These are phyloP conservation scores for Yarrowia yakushimensis DNA, from an alignment of 805 yeast species.

Conservation along the genomic window DNA sequence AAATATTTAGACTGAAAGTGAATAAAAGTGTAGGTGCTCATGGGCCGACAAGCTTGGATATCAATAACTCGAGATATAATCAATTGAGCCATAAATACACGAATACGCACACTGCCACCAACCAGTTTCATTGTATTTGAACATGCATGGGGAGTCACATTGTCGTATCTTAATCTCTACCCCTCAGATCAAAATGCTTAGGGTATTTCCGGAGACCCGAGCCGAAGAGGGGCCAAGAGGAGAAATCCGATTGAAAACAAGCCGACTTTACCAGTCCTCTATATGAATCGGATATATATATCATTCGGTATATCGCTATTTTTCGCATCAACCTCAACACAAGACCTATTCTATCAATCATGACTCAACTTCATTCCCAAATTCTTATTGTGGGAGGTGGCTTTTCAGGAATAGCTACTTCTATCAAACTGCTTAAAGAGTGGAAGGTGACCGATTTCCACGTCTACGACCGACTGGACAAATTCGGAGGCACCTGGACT, in stretches of 20 bases:
- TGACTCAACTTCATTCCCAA: conserved; percentile 1
- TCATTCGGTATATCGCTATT: neutral
- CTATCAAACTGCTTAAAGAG: conserved; percentile 16
- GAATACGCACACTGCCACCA: neutral
- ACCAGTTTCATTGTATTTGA: neutral
- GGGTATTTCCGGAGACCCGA: conserved; percentile 2
- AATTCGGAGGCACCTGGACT: conserved; percentile 32
- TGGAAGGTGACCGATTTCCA: conserved; percentile 25
- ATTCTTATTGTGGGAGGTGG: conserved; percentile 18
- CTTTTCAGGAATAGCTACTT: conserved; percentile 20
- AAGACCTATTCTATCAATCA: too few species aligned
- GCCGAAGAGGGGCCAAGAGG: neutral
- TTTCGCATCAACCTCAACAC: too few species aligned
- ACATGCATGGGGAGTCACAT: too few species aligned
- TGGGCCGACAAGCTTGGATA: neutral
- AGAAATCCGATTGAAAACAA: neutral
- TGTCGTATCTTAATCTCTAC: neutral
- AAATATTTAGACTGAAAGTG: neutral
- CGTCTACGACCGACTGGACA: conserved; percentile 26
- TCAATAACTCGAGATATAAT: neutral
- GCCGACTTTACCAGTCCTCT: neutral
- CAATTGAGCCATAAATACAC: neutral
- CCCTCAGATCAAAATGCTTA: neutral
- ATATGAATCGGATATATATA: neutral
- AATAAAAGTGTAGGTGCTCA: neutral